phyloP scores from a whole-genome alignment of 1,139 yeast genomes.

The Eremothecium coryli region DNA sequence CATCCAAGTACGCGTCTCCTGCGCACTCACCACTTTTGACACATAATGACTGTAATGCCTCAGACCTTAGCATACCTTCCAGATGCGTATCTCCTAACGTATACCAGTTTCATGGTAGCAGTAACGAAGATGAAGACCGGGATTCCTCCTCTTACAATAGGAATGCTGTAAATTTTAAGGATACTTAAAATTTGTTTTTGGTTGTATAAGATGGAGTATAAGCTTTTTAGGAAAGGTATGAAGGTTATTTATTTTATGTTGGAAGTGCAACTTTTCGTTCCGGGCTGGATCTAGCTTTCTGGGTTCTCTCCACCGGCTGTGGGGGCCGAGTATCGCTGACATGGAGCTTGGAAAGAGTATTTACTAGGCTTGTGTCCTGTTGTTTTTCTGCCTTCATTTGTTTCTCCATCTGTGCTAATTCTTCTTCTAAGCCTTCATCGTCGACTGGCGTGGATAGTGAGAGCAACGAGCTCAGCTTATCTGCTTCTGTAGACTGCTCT shows the following conservation, averaged over 20 bases:
- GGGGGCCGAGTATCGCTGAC: not conserved
- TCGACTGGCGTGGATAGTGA: conserved; percentile 16
- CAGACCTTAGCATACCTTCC: conserved; percentile 23
- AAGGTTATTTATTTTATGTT: too few species aligned
- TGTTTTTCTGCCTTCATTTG: conserved; percentile 6
- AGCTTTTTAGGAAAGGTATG: too few species aligned
- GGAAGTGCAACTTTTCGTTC: too few species aligned
- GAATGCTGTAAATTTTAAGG: conserved; percentile 38
- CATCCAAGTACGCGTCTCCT: conserved; percentile 26
- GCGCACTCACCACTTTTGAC: conserved; percentile 18
- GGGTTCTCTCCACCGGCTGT: too few species aligned
- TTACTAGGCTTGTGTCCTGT: conserved; percentile 1
- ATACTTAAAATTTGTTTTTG: conserved; percentile 32
- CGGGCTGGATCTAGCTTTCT: too few species aligned
- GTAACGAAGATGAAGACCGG: conserved; percentile 20
- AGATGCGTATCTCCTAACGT: conserved; percentile 27
- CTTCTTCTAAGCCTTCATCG: conserved; percentile 35
- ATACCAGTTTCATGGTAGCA: conserved; percentile 19
- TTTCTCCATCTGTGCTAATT: conserved; percentile 21
- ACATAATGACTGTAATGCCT: conserved; percentile 13
- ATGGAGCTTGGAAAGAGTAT: not conserved
- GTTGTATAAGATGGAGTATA: too few species aligned
- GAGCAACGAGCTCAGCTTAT: conserved; percentile 35
- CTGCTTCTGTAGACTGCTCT: conserved; percentile 33
- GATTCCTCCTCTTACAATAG: conserved; percentile 41